These are phyloP conservation scores for Suillus subalutaceus DNA, from an alignment of 768 basidiomycete species.

Conservation along the genomic window DNA sequence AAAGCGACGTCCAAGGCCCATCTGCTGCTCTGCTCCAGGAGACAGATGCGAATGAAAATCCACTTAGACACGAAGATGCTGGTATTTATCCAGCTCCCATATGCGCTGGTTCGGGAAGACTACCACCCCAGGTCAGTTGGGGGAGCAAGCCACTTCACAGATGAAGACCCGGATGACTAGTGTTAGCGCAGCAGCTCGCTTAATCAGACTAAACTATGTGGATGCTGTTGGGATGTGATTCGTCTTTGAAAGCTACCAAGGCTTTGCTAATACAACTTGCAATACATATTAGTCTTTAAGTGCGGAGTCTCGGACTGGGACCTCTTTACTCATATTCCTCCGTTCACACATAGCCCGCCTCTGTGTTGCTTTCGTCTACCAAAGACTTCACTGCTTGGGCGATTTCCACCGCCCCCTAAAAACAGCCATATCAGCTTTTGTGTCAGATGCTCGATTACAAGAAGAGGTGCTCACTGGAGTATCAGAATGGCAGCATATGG, in stretches of 20 bases:
- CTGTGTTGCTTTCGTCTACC: conserved; percentile 55
- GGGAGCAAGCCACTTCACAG: neutral
- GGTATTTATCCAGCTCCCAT: neutral
- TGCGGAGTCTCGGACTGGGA: neutral
- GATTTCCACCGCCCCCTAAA: conserved; percentile 55
- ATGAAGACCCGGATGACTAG: neutral
- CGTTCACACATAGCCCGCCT: conserved; percentile 31
- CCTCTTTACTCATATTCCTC: neutral
- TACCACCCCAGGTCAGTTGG: neutral
- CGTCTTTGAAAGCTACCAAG: neutral
- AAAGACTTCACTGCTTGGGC: conserved; percentile 53
- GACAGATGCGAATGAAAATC: neutral
- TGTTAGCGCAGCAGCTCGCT: neutral
- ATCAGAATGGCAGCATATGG: conserved; percentile 69
- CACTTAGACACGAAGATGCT: neutral
- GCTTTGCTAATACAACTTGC: neutral
- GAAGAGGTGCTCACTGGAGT: conserved; percentile 49
- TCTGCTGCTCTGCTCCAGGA: neutral
- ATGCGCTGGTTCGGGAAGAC: neutral
- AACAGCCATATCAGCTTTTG: neutral
- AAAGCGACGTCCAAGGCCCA: neutral
- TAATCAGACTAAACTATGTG: neutral
- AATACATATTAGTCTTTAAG: neutral
- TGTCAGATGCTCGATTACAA: neutral
- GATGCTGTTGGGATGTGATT: neutral